These are phyloP conservation scores for Fusarium virguliforme DNA, from an alignment of 2,329 filamentous ascomycete genomes.

Conservation along the genomic window DNA sequence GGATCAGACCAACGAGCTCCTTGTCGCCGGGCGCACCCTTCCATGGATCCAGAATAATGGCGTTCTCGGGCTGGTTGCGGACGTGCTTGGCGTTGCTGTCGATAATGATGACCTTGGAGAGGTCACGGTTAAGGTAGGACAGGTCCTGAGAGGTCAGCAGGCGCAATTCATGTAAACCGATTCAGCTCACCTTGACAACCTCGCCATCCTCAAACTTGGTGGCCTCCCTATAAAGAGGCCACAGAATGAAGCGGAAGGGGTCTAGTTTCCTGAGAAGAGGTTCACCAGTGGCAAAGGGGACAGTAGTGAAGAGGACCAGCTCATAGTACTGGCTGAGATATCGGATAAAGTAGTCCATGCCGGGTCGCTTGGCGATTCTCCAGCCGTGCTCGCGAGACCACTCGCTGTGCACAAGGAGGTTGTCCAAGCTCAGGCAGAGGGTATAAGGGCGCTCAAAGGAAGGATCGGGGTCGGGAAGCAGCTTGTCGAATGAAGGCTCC, in stretches of 20 bases:
- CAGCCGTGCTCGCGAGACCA: conserved; percentile 96
- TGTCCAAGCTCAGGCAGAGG: conserved; percentile 91
- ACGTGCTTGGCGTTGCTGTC: conserved; percentile 89
- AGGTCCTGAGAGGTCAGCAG: conserved; percentile 76
- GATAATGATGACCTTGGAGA: conserved; percentile 95
- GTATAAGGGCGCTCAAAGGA: conserved; percentile 90
- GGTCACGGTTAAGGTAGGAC: conserved; percentile 96
- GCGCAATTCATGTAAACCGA: not conserved
- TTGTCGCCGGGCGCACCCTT: conserved; percentile 86
- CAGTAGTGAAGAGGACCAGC: conserved; percentile 93
- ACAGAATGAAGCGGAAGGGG: conserved; percentile 94
- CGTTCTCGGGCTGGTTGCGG: conserved; percentile 94
- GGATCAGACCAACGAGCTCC: conserved; percentile 89
- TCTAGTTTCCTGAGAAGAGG: conserved; percentile 94
- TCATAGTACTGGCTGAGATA: conserved; percentile 99
- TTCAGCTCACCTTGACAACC: conserved; percentile 85
- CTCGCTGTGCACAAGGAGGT: conserved; percentile 93
- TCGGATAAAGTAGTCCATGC: conserved; percentile 96
- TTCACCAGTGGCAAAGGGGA: conserved; percentile 87
- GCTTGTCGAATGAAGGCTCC: conserved; percentile 93
- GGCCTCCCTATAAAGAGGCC: conserved; percentile 95
- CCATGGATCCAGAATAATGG: conserved; percentile 93
- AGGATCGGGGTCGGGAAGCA: conserved; percentile 87
- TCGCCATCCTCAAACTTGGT: conserved; percentile 97
- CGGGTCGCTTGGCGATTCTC: conserved; percentile 94